Base-by-base conservation (phyloP, 768 basidiomycete species). In the Punctularia strigosozonata region DNA sequence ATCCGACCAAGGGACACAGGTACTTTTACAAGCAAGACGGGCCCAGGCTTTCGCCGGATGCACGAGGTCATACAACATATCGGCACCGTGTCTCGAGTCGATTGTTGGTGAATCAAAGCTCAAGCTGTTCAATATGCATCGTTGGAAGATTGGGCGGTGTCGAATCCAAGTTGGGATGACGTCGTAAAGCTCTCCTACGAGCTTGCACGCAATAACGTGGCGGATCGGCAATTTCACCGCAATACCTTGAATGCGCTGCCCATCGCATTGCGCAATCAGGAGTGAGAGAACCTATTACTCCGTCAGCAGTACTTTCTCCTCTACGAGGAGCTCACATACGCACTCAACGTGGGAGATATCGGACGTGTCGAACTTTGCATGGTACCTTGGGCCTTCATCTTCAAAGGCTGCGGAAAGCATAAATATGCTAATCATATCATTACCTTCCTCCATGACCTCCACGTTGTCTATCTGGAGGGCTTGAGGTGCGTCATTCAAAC, bases 251-350 rank as follows among this genome's bases (percentile, higher is more conserved):
- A 18, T 21, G 37, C 3, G 18, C 19, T 10, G 20, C 5, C 1
- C 41, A 46, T n/a, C n/a, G n/a, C n/a, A n/a, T n/a, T n/a, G 6
- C 41, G 57, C 4, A 64, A 68, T 43, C 13, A 54, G 25, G 52
- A 59, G 13, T 40, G 45, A 10, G 58, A 64, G 41, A 69, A 70
- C 39, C 35, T 39, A 0, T 25, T 61, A 6, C 39, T 65, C 0
- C 21, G 45, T 2, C 50, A 65, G 10, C 43, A 61, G 21, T 60
- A 63, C 20, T 48, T 61, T 6, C 31, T 66, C 1, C 52, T 68
- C 0, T 70, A 71, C 38, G 58, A 64, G 26, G 66, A 69, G 32
- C 37, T 64, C 1, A 47, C 49, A 0, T 51, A 58, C 43, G 50
- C 56, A 2, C 49, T 55, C 46, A 53, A 54, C 18, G 8, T 25